Base-by-base conservation (phyloP, 345 rosid genomes). In the Cardamine resedifolia region DNA sequence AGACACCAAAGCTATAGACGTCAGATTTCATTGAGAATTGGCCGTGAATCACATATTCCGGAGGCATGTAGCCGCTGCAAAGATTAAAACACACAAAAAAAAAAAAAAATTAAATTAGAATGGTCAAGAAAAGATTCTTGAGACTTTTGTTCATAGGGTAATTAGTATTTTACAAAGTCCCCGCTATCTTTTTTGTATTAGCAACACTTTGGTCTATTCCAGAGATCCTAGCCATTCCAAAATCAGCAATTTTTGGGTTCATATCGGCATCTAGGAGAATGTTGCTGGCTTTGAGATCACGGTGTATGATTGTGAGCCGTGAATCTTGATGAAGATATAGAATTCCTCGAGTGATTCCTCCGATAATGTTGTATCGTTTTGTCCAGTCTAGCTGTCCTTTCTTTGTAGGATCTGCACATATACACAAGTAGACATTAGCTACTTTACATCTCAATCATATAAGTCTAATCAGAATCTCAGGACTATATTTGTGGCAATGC, bases 1-100 rank as follows among this genome's bases (percentile, higher is more conserved):
- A 68, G n/a, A 76, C 75, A 51, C 78, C 74, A 0, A 75, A 75
- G 16, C 74, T 75, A 9, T 75, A 75, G 4, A 75, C 12, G 10
- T 68, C 79, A 6, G 64, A 75, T 23, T 75, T 75, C 20, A 14
- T 52, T 6, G 79, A 68, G 58, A 39, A 60, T 36, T 36, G 15
- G 50, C 30, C 41, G 2, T 36, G 41, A 3, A 36, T 10, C 41
- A 36, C 15, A 36, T 36, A 36, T 36, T 36, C 41, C 0, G 41
- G 41, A 11, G 41, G 41, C 41, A 36, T 36, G 15, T 36, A 36
- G 15, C 41, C 41, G 41, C 41, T 36, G 41, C 5, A 36, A 36
- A n/a, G 41, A 36, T 36, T 11, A 36, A 11, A 34, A n/a, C n/a
- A n/a, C n/a, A n/a, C 34, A 34, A 0, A 27, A 11, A 33, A 3